Evolutionary conservation across 305 asterid genomes (phyloP), one percentile per base, ranked within the genome.

Genomic region (Solanum hybrid): DNA sequence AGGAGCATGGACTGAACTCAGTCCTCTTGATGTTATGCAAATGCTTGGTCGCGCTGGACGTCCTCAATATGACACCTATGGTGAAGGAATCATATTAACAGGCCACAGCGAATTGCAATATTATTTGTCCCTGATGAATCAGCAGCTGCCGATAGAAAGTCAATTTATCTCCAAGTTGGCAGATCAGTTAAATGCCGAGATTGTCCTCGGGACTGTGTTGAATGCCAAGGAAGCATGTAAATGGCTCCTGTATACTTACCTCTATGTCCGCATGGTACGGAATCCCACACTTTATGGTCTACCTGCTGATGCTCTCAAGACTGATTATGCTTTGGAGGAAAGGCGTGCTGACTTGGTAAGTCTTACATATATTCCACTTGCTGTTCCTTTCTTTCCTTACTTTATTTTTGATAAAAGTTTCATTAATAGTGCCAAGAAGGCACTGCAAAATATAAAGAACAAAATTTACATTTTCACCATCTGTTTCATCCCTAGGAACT

Each of bases 1-100:
- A 93, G 99, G 99, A 88, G 98, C 96, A 81, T 97, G 99, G 99
- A 97, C 99, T 57, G 99, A 97, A 92, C 94, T 97, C 64, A 97
- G 99, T 89, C 99, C 99, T 89, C 95, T 97, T 89, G 98, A 97
- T 94, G 98, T 97, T 84, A 97, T 97, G 99, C 99, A 97, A 94
- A 97, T 97, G 99, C 98, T 97, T 93, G 99, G 99, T 84, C 99
- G 99, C 89, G 99, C 99, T 92, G 99, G 99, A 91, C 95, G 99
- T 95, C 99, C 99, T 89, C 99, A 97, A 75, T 97, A 92, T 91
- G 99, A 97, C 90, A 95, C 96, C 12, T 93, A 92, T 64, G 99
- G 99, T 89, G 99, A 97, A 93, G 99, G 99, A 89, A 96, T 97
- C 69, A 96, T 97, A 80, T 95, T 97, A 29, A 97, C 99, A 28